A percentile compares a stretch with the other conserved stretches of the same genome.
These are phyloP conservation scores for Crithidia acanthocephali DNA, from an alignment of 208 protist species.

Conservation along the genomic window DNA sequence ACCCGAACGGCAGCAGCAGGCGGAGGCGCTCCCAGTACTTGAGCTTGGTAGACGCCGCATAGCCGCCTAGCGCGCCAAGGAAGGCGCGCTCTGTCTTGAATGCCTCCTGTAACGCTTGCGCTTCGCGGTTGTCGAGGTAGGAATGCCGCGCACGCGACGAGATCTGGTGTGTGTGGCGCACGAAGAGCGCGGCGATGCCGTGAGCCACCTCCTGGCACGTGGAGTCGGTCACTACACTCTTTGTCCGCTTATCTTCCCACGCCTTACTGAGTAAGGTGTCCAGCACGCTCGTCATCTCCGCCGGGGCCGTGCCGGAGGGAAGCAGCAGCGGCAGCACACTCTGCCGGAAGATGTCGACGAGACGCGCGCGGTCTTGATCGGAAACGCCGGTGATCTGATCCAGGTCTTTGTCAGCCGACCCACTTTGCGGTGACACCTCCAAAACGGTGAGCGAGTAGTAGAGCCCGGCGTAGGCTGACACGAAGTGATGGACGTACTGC, in stretches of 20 bases:
- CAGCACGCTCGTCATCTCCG: conserved; percentile 21
- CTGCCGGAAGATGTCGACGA: conserved; percentile 22
- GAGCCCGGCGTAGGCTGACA: conserved; percentile 42
- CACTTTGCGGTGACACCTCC: conserved; percentile 23
- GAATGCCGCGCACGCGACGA: conserved; percentile 20
- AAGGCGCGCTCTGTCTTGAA: conserved; percentile 22
- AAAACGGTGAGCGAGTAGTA: conserved; percentile 36
- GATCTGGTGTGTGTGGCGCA: conserved; percentile 22
- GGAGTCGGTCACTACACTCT: conserved; percentile 17
- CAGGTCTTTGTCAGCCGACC: not conserved
- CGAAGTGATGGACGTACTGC: conserved; percentile 57
- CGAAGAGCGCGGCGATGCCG: conserved; percentile 26
- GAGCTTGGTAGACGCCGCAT: conserved; percentile 16
- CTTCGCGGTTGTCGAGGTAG: conserved; percentile 19
- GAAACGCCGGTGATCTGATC: conserved; percentile 8
- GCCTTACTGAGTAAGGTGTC: conserved; percentile 15
- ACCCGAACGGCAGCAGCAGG: conserved; percentile 46
- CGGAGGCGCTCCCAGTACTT: conserved; percentile 64
- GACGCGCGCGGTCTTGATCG: conserved; percentile 14
- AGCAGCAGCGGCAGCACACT: conserved; percentile 26
- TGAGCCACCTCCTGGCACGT: conserved; percentile 25
- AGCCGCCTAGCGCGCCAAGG: conserved; percentile 22
- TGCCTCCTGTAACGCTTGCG: conserved; percentile 8
- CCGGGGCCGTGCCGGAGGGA: conserved; percentile 1
- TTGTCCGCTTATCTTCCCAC: conserved; percentile 24